Conservation (phyloP, 139 green algal species). For the Marvania coccoides region DNA sequence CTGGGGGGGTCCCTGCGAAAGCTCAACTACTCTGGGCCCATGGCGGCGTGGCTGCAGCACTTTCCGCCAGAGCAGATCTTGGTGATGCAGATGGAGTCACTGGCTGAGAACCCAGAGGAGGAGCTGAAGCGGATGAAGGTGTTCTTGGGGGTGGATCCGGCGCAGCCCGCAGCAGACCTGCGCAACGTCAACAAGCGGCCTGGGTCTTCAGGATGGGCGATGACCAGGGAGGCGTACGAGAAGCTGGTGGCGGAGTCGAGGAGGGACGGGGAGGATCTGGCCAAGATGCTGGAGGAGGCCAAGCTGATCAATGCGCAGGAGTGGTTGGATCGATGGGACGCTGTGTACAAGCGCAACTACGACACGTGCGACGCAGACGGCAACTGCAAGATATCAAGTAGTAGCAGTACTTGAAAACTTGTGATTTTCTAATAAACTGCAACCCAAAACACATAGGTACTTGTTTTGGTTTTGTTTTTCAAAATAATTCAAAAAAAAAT, state of each 20-base stretch:
- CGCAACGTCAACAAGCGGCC: slow-evolving; percentile 1
- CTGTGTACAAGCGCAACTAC: no score
- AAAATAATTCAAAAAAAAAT: no score
- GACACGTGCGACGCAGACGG: no score
- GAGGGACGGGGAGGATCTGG: not conserved
- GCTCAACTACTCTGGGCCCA: not conserved
- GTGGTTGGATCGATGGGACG: slow-evolving; percentile 1
- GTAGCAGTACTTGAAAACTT: no score
- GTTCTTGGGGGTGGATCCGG: slow-evolving; percentile 6
- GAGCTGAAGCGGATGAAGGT: not conserved
- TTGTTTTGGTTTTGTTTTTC: no score
- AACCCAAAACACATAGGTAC: no score
- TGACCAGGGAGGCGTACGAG: not conserved
- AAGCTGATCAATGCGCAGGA: not conserved
- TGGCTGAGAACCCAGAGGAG: not conserved
- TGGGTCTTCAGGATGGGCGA: not conserved
- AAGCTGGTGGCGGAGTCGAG: not conserved
- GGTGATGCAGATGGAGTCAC: slow-evolving; percentile 8
- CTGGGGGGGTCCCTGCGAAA: no score
- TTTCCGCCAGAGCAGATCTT: not conserved
- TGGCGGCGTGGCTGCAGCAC: slow-evolving; percentile 1
- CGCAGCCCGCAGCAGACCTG: not conserved
- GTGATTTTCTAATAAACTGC: no score
- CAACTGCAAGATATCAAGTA: no score
- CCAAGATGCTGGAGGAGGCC: not conserved